Evolutionary conservation across 345 rosid genomes (phyloP).

Genomic region (Arabidopsis thaliana): TAIR10.1 NC_003076.8:1423501-1424000

Average conservation of each 20-base stretch:
- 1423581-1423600: constrained; percentile 56
- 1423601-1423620: not conserved
- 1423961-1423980: constrained; percentile 75
- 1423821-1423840: constrained; percentile 4
- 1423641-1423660: not conserved
- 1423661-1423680: constrained; percentile 1
- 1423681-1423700: not conserved
- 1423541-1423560: constrained; percentile 57
- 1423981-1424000: constrained; percentile 75
- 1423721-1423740: not conserved
- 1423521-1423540: constrained; percentile 72
- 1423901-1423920: constrained; percentile 91
- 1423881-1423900: constrained; percentile 52
- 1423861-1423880: not conserved
- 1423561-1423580: constrained; percentile 53
- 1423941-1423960: constrained; percentile 71
- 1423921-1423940: constrained; percentile 79
- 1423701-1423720: not conserved
- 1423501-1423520: constrained; percentile 56
- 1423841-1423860: not conserved
- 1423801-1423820: constrained; percentile 3
- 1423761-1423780: not conserved
- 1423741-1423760: not conserved
- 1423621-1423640: not conserved
- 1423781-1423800: not conserved